Evolutionary conservation across 179 eudicot genomes (phyloP).

Genomic region (Dionaea muscipula): DNA sequence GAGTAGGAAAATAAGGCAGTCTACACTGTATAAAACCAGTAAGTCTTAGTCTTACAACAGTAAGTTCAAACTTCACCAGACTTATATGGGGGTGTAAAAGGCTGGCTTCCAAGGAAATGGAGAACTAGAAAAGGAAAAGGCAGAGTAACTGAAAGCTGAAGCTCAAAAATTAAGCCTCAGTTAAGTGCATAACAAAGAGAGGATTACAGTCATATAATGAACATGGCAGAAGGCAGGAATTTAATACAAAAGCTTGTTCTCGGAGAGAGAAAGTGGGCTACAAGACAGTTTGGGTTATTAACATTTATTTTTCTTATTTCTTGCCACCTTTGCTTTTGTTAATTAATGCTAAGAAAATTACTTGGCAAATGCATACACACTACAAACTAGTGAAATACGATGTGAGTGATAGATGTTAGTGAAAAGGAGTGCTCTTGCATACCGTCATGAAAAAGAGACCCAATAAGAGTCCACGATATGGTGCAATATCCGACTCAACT

Average conservation of each 20-base stretch:
- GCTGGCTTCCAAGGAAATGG: too few species aligned
- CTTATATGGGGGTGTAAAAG: too few species aligned
- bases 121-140: too few species aligned
- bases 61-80: too few species aligned
- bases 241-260: not conserved
- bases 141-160: not conserved
- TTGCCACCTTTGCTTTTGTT: not conserved
- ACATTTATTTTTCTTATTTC: not conserved
- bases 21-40: too few species aligned
- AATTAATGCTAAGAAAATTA: not conserved
- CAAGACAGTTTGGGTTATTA: not conserved
- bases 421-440: constrained; percentile 3
- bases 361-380: not conserved
- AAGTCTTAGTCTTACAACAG: too few species aligned
- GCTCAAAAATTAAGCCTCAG: not conserved
- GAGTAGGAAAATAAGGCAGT: too few species aligned
- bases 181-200: not conserved
- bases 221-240: not conserved
- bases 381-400: too few species aligned
- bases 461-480: constrained; percentile 95
- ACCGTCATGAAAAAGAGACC: constrained; percentile 99
- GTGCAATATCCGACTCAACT: constrained; percentile 99
- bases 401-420: too few species aligned
- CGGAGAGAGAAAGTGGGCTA: not conserved
- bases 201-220: not conserved